Conservation (phyloP, 768 basidiomycete genomes). For the Mycena vitilis region DNA sequence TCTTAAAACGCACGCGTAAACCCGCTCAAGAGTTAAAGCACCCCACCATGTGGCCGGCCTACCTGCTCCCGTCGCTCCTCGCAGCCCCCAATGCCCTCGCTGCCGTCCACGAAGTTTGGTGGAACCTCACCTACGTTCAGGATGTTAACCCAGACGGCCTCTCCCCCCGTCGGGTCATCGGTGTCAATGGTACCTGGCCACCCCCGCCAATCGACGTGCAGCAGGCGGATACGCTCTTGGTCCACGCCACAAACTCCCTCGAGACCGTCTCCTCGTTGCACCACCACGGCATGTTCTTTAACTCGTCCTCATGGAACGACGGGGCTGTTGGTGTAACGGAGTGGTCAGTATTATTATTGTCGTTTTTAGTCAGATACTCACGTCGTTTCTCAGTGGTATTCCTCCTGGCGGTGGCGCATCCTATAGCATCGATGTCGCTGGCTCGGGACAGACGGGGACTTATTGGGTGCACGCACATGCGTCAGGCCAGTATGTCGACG, state of each 20-base stretch:
- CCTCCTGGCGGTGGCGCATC: constrained; percentile 77
- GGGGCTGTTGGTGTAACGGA: constrained; percentile 87
- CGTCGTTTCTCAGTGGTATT: constrained; percentile 69
- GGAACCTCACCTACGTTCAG: constrained; percentile 90
- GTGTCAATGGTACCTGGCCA: constrained; percentile 96
- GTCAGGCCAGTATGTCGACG: constrained; percentile 79
- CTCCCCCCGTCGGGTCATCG: constrained; percentile 79
- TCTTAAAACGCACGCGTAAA: constrained; percentile 18
- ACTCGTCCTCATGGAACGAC: constrained; percentile 88
- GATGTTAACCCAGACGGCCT: constrained; percentile 89
- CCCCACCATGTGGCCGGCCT: constrained; percentile 39
- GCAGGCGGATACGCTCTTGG: constrained; percentile 75
- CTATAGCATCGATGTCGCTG: constrained; percentile 78
- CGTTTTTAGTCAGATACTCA: not conserved
- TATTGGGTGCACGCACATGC: constrained; percentile 86
- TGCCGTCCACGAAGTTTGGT: constrained; percentile 83
- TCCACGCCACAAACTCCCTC: constrained; percentile 83
- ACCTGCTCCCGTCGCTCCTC: constrained; percentile 47
- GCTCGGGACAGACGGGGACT: constrained; percentile 80
- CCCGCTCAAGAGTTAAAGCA: not conserved
- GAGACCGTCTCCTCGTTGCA: constrained; percentile 79
- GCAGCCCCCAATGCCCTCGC: constrained; percentile 59
- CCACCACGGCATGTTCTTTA: constrained; percentile 97
- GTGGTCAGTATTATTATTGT: constrained; percentile 62
- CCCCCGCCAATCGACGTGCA: constrained; percentile 85